phyloP scores from a whole-genome alignment of 345 rosid genomes.

The Sisymbrium altissimum region DNA sequence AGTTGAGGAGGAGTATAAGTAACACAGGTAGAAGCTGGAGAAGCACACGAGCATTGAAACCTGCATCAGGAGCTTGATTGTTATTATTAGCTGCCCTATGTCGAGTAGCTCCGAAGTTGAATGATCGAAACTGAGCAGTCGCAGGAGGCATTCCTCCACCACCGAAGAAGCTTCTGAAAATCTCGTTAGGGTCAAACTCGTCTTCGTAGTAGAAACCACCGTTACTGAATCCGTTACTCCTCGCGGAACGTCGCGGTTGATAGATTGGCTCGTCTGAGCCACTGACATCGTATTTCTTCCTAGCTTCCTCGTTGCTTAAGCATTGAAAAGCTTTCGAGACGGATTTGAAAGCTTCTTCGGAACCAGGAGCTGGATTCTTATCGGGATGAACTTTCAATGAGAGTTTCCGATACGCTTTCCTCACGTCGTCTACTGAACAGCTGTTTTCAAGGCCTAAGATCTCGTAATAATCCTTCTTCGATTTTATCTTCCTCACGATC shows the following conservation, averaged over 20 bases:
- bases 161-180: slow-evolving; percentile 87
- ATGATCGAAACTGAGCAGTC: slow-evolving; percentile 61
- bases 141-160: slow-evolving; percentile 85
- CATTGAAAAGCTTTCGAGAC: slow-evolving; percentile 94
- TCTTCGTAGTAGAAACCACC: slow-evolving; percentile 54
- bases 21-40: slow-evolving; percentile 82
- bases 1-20: slow-evolving; percentile 63
- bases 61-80: slow-evolving; percentile 42
- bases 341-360: slow-evolving; percentile 86
- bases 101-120: slow-evolving; percentile 68
- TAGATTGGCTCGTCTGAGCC: slow-evolving; percentile 78
- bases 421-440: slow-evolving; percentile 74
- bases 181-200: slow-evolving; percentile 88
- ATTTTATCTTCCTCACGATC: slow-evolving; percentile 69
- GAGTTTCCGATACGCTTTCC: slow-evolving; percentile 81
- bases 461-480: slow-evolving; percentile 83
- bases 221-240: slow-evolving; percentile 50
- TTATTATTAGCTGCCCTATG: slow-evolving; percentile 45
- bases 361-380: slow-evolving; percentile 89
- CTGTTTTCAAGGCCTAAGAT: slow-evolving; percentile 65
- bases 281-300: slow-evolving; percentile 65
- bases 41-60: slow-evolving; percentile 57
- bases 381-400: slow-evolving; percentile 94
- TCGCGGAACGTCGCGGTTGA: slow-evolving; percentile 43
- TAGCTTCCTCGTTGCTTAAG: slow-evolving; percentile 63